Base-by-base conservation (phyloP, 2,329 filamentous ascomycete species). In the Elsinoe necatrix region DNA sequence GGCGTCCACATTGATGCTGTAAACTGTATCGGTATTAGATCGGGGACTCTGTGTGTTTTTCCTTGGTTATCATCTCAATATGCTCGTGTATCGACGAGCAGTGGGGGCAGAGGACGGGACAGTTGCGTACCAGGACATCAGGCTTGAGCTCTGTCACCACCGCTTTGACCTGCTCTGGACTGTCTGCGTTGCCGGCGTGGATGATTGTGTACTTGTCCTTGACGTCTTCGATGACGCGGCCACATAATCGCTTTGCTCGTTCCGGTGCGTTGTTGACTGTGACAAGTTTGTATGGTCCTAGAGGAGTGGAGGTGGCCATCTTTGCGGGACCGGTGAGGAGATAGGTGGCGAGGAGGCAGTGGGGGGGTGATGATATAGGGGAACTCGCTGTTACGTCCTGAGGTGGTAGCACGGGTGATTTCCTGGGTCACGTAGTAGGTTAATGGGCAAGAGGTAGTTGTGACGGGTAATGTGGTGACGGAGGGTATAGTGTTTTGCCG, bases 241-340 rank as follows among this genome's bases (percentile, higher is more conserved):
- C 83, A 63, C 85, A 79, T 31, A 87, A 69, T 6, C 73, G 70
- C 69, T 81, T 80, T 31, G 84, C 84, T 57, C 83, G 75, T 60
- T 85, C 83, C 0, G 84, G 83, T 1, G 79, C 81, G 1, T 79
- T 85, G 71, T 86, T 87, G 61, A 87, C 82, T 1, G 82, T 87
- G 27, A 86, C 78, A 11, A 87, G 77, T 63, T 74, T 79, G 70
- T 77, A 86, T 2, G 81, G 81, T 16, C 81, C 81, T 58, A 63
- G 63, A 59, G 67, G 63, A 27, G 25, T 31, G 9, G 27, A 35
- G 31, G 29, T 39, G 18, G 48, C 14, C 34, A 37, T 37, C 12
- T 2, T 45, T 23, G 18, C 7, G 14, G 20, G 11, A 12, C 9
- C 34, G 29, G 23, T 1, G 31, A 37, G 48, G 34, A 35, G 16